Evolutionary conservation across 352 stramenopile genomes (phyloP).

Genomic region (Phytophthora litchii): DNA sequence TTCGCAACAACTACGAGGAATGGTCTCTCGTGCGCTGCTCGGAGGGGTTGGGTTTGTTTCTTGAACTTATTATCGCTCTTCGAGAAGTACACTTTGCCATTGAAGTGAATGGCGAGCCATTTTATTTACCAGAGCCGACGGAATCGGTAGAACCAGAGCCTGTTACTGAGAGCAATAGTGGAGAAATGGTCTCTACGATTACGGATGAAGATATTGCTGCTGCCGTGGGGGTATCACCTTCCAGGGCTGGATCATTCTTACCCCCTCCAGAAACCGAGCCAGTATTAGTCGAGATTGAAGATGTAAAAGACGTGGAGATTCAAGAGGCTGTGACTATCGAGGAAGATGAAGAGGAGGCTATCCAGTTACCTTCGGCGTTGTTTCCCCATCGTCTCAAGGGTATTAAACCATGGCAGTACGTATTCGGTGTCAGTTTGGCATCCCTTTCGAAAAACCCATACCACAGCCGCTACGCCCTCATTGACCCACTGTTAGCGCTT

Average conservation of each 20-base stretch:
- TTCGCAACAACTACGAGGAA: constrained; percentile 81
- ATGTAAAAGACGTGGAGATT: constrained; percentile 20
- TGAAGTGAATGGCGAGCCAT: constrained; percentile 65
- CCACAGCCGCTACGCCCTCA: constrained; percentile 78
- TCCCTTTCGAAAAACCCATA: constrained; percentile 85
- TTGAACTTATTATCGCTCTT: constrained; percentile 79
- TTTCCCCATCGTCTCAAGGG: constrained; percentile 76
- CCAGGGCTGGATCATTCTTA: constrained; percentile 33
- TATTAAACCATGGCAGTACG: constrained; percentile 86
- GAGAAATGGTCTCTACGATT: constrained; percentile 36
- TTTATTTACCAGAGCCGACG: constrained; percentile 30
- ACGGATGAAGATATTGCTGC: constrained; percentile 43
- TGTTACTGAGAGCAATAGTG: constrained; percentile 19
- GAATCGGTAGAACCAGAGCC: constrained; percentile 20
- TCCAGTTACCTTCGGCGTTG: constrained; percentile 57
- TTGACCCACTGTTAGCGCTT: constrained; percentile 73
- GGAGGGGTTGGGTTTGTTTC: constrained; percentile 72
- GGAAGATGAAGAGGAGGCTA: constrained; percentile 35
- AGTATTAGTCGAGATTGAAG: constrained; percentile 21
- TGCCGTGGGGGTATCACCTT: constrained; percentile 32
- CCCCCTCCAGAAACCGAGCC: constrained; percentile 20
- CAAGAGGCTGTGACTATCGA: constrained; percentile 11
- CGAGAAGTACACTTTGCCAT: constrained; percentile 75
- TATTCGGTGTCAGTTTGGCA: constrained; percentile 75
- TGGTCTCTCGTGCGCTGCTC: constrained; percentile 78